phyloP scores from a whole-genome alignment of 345 rosid species.

The Iberis pinnata region DNA sequence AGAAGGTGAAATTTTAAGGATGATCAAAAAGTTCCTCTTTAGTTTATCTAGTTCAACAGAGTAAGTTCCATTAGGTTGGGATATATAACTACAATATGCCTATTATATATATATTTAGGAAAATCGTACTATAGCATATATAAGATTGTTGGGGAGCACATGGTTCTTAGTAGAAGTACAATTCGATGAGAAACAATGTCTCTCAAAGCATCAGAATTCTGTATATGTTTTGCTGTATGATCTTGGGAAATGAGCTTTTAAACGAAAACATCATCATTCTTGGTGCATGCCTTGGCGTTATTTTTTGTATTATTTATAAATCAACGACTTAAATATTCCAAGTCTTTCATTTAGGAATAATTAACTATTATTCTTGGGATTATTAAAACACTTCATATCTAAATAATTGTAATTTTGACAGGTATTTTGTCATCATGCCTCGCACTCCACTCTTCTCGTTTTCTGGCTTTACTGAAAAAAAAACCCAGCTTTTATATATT shows the following conservation, averaged over 20 bases:
- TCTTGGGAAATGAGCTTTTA: conserved; percentile 29
- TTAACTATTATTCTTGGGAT: conserved; percentile 30
- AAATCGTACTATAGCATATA: background rate
- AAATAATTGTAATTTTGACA: conserved; percentile 39
- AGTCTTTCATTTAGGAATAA: conserved; percentile 18
- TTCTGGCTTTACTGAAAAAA: conserved; percentile 30
- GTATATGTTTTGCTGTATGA: conserved; percentile 28
- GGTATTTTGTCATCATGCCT: conserved; percentile 44
- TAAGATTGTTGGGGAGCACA: conserved; percentile 31
- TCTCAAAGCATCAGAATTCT: conserved; percentile 22
- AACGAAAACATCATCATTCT: conserved; percentile 29
- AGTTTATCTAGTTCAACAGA: no score
- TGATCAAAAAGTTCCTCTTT: no score
- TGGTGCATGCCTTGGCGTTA: conserved; percentile 27
- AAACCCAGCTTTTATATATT: conserved; percentile 23
- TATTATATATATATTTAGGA: no score
- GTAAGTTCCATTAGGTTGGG: no score
- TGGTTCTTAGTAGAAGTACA: conserved; percentile 27
- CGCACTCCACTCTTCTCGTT: conserved; percentile 41
- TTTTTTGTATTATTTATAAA: conserved; percentile 5
- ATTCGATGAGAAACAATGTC: conserved; percentile 24
- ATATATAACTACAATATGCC: no score
- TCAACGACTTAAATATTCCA: conserved; percentile 18
- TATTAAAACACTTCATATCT: conserved; percentile 35
- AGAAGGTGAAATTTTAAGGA: no score